Evolutionary conservation across 352 stramenopile species (phyloP).

Genomic region (Pythium sukuiense): DNA sequence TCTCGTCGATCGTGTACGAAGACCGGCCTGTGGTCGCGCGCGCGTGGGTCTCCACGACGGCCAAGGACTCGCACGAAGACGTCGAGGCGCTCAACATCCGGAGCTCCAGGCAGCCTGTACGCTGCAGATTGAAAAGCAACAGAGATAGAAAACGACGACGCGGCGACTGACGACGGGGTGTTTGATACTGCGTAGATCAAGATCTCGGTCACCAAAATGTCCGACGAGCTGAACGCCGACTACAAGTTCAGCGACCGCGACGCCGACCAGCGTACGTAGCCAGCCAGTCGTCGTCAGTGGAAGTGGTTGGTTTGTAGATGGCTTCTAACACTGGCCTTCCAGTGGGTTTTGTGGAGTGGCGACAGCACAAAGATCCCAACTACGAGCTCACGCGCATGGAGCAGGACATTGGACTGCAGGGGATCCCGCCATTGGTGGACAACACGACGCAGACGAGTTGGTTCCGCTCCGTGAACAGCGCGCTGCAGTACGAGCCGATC

Average conservation of each 20-base stretch:
- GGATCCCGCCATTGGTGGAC: slow-evolving; percentile 68
- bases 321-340: background rate
- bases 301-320: background rate
- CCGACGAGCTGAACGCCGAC: slow-evolving; percentile 78
- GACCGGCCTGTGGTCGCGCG: slow-evolving; percentile 65
- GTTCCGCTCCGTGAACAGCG: slow-evolving; percentile 83
- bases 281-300: too few relatives aligned
- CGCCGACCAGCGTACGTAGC: slow-evolving; percentile 61
- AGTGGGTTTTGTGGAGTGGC: slow-evolving; percentile 82
- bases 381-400: slow-evolving; percentile 78
- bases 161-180: background rate
- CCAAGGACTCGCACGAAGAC: slow-evolving; percentile 63
- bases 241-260: slow-evolving; percentile 86
- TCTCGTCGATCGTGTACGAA: slow-evolving; percentile 70
- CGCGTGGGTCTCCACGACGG: slow-evolving; percentile 51
- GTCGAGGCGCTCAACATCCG: slow-evolving; percentile 61
- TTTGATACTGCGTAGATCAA: slow-evolving; percentile 44
- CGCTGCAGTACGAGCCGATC: slow-evolving; percentile 80
- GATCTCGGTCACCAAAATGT: slow-evolving; percentile 80
- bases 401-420: slow-evolving; percentile 77
- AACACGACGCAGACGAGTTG: slow-evolving; percentile 75
- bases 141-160: background rate
- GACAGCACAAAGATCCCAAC: slow-evolving; percentile 83
- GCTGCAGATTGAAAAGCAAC: slow-evolving; percentile 3
- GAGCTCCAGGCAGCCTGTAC: slow-evolving; percentile 44